Base-by-base conservation (phyloP, 768 basidiomycete species). In the Suillus spraguei region DNA sequence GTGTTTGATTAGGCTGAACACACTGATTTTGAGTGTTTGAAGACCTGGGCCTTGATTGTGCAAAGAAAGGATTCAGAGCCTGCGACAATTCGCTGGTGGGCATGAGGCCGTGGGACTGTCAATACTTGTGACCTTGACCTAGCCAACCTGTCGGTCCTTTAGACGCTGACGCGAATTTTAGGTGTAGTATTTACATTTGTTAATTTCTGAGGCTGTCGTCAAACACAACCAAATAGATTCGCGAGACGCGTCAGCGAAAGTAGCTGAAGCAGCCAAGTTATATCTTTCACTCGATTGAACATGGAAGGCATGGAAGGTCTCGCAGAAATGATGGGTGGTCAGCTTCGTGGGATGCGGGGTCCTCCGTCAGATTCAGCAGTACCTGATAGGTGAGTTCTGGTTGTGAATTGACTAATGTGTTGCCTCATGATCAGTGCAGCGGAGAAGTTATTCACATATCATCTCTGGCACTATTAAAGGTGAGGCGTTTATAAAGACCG, bases 371-470 rank as follows among this genome's bases (percentile, higher is more conserved):
- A 90, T 61, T 71, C 76, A 4, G 79, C 78, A 52, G 81, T 87
- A 6, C 92, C 92, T 55, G 92, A 94, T 83, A 94, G 91, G 92
- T 92, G 67, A 55, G 82, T 70, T 38, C 62, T 53, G 5, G 39
- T 53, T 42, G n/a, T 16, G 32, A 22, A 58, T 52, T 60, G 60
- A 58, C 53, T 60, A 65, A 62, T 63, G 20, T 49, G 24, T 49
- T 44, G 13, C 59, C 62, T 63, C 16, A 14, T 35, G 50, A 53
- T 62, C 60, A 61, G 54, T 3, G 36, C 65, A 95, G 92, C 72
- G 93, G 93, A 74, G 93, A 95, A 80, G 91, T 94, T 71, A 96
- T 99, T 67, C 95, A 98, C 77, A 99, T 99, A 71, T 97, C 95
- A 20, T 96, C 95, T 10, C 80, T 99, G 3, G 97, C 97, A n/a